Conservation (phyloP, 345 rosid genomes). For the Citrus reticulata region DNA sequence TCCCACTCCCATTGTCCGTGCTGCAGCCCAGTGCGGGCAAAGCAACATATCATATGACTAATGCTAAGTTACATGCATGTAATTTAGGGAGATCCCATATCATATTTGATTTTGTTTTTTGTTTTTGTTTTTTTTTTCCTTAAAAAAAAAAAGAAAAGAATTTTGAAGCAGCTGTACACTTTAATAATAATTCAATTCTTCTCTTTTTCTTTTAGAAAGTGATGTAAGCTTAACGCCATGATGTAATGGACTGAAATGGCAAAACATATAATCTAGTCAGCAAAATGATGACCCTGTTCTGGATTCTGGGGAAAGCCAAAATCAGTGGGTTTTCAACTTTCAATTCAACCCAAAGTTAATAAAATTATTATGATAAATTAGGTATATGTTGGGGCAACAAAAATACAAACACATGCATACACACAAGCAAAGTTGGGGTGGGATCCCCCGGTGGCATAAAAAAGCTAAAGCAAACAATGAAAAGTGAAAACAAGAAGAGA, state of each 20-base stretch:
- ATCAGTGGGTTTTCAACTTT: not conserved
- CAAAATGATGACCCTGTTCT: not conserved
- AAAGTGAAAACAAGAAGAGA: not conserved
- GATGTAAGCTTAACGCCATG: not conserved
- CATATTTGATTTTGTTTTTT: too few species aligned
- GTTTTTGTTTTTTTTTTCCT: not conserved
- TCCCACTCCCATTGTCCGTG: not conserved
- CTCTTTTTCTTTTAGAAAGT: not conserved
- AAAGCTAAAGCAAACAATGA: not conserved
- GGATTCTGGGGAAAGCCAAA: not conserved
- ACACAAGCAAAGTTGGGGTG: conserved; percentile 13
- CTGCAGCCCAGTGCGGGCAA: not conserved
- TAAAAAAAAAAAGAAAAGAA: too few species aligned
- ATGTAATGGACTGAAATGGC: not conserved
- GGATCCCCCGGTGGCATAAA: too few species aligned
- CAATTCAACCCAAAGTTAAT: not conserved
- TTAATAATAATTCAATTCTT: not conserved
- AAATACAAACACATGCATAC: not conserved
- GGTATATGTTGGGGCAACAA: not conserved
- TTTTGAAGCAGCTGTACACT: not conserved
- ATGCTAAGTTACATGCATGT: too few species aligned
- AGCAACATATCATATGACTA: not conserved
- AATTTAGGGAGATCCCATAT: too few species aligned
- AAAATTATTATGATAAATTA: not conserved
- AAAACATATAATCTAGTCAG: not conserved